Conservation (phyloP, 495 filamentous ascomycete genomes). For the Trichoderma orchidacearum region DNA sequence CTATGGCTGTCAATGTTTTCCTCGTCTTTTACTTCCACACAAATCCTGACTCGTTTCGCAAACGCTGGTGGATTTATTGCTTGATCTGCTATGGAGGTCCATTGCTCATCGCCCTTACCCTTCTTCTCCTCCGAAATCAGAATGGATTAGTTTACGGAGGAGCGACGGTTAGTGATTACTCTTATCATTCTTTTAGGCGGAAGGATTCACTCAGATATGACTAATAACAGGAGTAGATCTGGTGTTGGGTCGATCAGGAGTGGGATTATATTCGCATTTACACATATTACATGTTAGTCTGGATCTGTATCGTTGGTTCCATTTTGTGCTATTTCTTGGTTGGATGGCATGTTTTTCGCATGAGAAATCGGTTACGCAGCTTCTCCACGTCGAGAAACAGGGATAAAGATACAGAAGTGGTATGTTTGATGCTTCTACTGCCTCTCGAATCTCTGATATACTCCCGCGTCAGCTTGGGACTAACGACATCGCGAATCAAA, state of each 20-base stretch:
- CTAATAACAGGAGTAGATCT: slow-evolving; percentile 29
- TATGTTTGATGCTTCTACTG: neutral
- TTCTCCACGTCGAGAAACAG: slow-evolving; percentile 12
- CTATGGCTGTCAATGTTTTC: slow-evolving; percentile 70
- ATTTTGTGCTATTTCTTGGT: slow-evolving; percentile 53
- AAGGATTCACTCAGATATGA: too few species aligned
- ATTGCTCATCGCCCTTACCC: slow-evolving; percentile 48
- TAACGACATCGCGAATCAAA: neutral
- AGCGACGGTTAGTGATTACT: slow-evolving; percentile 33
- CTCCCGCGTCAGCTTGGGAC: slow-evolving; percentile 1
- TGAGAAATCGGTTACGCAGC: slow-evolving; percentile 29
- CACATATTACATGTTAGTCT: slow-evolving; percentile 63
- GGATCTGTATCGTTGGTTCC: slow-evolving; percentile 53
- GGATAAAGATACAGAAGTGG: slow-evolving; percentile 14
- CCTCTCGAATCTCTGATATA: neutral
- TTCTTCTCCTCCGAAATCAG: slow-evolving; percentile 40
- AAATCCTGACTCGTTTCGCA: slow-evolving; percentile 43
- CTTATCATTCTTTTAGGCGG: neutral
- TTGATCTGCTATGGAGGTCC: slow-evolving; percentile 57
- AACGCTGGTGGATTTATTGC: slow-evolving; percentile 50
- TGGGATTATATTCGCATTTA: slow-evolving; percentile 59
- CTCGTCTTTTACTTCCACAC: slow-evolving; percentile 60
- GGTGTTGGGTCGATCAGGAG: slow-evolving; percentile 61
- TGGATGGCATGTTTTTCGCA: slow-evolving; percentile 46
- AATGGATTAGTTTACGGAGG: slow-evolving; percentile 49